phyloP scores from a whole-genome alignment of 257 asterid species.

The Fraxinus anomala region DNA sequence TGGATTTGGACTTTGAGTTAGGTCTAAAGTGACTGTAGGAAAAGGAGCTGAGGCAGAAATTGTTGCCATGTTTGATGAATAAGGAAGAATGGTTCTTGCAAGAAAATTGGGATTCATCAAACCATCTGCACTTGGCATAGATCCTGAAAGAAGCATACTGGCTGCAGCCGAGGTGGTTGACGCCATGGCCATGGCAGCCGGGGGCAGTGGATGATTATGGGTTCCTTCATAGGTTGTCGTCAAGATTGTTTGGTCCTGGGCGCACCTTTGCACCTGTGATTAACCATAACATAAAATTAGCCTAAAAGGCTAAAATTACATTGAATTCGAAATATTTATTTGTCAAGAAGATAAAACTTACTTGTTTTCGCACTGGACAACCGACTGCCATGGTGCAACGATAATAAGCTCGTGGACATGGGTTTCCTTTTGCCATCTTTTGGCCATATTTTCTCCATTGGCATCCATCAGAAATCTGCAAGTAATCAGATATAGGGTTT shows the following conservation, averaged over 20 bases:
- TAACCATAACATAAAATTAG: conserved; percentile 11
- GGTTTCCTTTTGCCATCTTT: conserved; percentile 96
- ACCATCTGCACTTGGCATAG: conserved; percentile 87
- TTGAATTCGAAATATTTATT: background rate
- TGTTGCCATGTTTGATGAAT: conserved; percentile 80
- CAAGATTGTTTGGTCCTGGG: conserved; percentile 68
- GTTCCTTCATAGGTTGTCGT: conserved; percentile 90
- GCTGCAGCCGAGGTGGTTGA: conserved; percentile 92
- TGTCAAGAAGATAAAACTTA: conserved; percentile 17
- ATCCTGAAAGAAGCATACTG: conserved; percentile 86
- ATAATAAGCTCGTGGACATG: conserved; percentile 92
- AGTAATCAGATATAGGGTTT: background rate
- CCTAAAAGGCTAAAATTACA: background rate
- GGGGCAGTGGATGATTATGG: conserved; percentile 94
- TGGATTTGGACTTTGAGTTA: conserved; percentile 64
- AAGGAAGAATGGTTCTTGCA: conserved; percentile 69
- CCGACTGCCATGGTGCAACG: conserved; percentile 95
- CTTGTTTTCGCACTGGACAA: conserved; percentile 97
- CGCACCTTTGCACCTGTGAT: conserved; percentile 89
- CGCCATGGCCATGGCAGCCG: conserved; percentile 98
- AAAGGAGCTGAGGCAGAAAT: conserved; percentile 96
- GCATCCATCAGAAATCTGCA: conserved; percentile 91
- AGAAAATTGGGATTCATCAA: conserved; percentile 73
- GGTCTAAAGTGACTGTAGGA: conserved; percentile 92
- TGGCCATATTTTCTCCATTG: conserved; percentile 99